A percentile compares a stretch with the other conserved stretches of the same genome.
Evolutionary conservation across 257 asterid genomes (phyloP).

Genomic region (Scutellaria baicalensis): DNA sequence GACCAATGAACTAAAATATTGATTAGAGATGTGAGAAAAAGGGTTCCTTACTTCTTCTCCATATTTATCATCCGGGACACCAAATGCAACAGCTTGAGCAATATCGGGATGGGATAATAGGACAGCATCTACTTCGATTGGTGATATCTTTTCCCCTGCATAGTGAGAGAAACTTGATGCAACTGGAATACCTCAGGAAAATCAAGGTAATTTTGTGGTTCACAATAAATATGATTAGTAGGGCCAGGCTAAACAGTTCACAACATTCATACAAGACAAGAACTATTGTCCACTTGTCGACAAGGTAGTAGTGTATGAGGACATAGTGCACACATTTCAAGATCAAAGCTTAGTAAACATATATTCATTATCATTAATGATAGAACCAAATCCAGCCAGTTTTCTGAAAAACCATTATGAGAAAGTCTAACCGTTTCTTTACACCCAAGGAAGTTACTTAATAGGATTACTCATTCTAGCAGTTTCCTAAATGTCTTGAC

Average conservation of each 20-base stretch:
- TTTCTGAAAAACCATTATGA: neutral
- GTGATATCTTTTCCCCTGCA: slow-evolving; percentile 96
- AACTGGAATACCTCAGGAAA: neutral
- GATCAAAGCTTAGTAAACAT: neutral
- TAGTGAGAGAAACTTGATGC: neutral
- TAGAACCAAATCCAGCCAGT: neutral
- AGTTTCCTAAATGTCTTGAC: neutral
- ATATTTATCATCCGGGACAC: slow-evolving; percentile 94
- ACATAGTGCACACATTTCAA: neutral
- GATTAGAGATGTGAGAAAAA: neutral
- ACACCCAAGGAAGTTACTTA: too few species aligned
- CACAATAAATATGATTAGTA: neutral
- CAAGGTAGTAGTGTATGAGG: neutral
- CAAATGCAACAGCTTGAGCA: slow-evolving; percentile 89
- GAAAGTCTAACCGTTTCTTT: neutral
- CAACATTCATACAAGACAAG: neutral
- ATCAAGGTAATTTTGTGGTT: neutral
- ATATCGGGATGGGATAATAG: slow-evolving; percentile 80
- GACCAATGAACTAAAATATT: too few species aligned
- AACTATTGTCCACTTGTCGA: neutral
- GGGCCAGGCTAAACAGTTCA: neutral
- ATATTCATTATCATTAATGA: neutral
- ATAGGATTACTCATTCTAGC: neutral
- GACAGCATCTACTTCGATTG: slow-evolving; percentile 90
- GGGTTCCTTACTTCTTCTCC: slow-evolving; percentile 78